Evolutionary conservation across 2,329 filamentous ascomycete species (phyloP).

Genomic region (Fusarium pseudograminearum): DNA sequence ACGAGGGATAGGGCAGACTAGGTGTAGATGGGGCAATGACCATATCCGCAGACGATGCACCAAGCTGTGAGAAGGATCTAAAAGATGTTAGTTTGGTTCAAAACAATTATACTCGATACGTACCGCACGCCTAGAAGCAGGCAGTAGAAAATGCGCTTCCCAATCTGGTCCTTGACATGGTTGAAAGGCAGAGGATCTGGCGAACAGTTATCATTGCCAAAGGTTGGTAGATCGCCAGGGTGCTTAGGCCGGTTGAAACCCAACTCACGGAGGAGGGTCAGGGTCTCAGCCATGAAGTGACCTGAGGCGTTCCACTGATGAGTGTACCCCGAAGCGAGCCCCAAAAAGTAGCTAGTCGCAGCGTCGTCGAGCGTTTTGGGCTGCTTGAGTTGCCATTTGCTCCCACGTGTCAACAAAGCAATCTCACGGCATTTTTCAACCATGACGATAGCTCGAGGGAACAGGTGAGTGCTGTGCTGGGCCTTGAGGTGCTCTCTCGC

Average conservation of each 20-base stretch:
- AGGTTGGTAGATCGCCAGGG: conserved; percentile 54
- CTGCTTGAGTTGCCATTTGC: conserved; percentile 61
- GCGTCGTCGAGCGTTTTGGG: conserved; percentile 66
- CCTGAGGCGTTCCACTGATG: conserved; percentile 75
- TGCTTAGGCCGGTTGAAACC: conserved; percentile 71
- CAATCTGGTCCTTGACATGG: conserved; percentile 78
- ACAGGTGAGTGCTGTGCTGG: conserved; percentile 72
- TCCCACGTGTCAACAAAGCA: conserved; percentile 74
- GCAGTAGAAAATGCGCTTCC: conserved; percentile 87
- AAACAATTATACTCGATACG: conserved; percentile 28
- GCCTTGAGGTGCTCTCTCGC: conserved; percentile 76
- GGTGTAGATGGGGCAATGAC: conserved; percentile 82
- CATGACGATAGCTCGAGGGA: conserved; percentile 76
- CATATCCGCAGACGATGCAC: conserved; percentile 76
- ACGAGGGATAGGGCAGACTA: conserved; percentile 79
- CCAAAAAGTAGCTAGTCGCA: conserved; percentile 81
- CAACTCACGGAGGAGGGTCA: conserved; percentile 76
- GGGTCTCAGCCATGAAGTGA: conserved; percentile 78
- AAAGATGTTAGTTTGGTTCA: conserved; percentile 26
- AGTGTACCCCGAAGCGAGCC: conserved; percentile 74
- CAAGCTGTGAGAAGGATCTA: conserved; percentile 82
- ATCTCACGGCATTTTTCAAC: conserved; percentile 78
- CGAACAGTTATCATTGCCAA: conserved; percentile 56
- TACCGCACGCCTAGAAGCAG: conserved; percentile 79
- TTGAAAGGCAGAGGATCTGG: conserved; percentile 66